phyloP scores from a whole-genome alignment of 1,284 basidiomycete species.

The Mrakiaceae sp. region DNA sequence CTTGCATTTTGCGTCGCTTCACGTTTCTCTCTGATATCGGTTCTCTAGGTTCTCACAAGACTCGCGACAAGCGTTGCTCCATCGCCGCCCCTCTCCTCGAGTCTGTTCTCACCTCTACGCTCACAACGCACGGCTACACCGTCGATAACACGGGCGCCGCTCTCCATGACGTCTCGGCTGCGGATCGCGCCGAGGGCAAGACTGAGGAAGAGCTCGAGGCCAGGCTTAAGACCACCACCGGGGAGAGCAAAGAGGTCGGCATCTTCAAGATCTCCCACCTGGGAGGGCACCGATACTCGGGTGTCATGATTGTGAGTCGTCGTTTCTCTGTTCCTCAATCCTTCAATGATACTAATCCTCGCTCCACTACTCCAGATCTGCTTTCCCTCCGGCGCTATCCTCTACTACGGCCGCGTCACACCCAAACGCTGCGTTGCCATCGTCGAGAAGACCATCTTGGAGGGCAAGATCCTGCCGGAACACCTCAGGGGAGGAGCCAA shows the following conservation, averaged over 20 bases:
- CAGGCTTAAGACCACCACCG: constrained; percentile 38
- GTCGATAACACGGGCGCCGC: constrained; percentile 33
- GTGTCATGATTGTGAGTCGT: constrained; percentile 68
- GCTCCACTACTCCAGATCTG: constrained; percentile 50
- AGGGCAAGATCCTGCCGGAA: constrained; percentile 67
- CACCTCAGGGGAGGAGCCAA: constrained; percentile 73
- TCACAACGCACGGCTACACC: constrained; percentile 29
- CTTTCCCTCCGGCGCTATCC: constrained; percentile 65
- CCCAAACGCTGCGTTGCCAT: constrained; percentile 77
- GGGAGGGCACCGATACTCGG: constrained; percentile 82
- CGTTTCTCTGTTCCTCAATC: background rate
- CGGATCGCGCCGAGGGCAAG: constrained; percentile 34
- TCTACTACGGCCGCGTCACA: constrained; percentile 90
- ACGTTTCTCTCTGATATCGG: background rate
- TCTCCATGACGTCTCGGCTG: constrained; percentile 45
- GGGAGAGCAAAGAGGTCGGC: constrained; percentile 48
- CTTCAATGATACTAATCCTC: background rate
- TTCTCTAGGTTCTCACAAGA: constrained; percentile 74
- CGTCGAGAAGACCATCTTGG: constrained; percentile 72
- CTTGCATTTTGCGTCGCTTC: background rate
- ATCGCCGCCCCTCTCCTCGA: constrained; percentile 76
- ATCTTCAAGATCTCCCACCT: constrained; percentile 78
- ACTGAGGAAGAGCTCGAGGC: constrained; percentile 36
- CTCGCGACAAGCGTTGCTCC: constrained; percentile 75
- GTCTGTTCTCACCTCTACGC: constrained; percentile 17